Evolutionary conservation across 306 rosid species (phyloP).

Genomic region (Rosa chinensis): DNA sequence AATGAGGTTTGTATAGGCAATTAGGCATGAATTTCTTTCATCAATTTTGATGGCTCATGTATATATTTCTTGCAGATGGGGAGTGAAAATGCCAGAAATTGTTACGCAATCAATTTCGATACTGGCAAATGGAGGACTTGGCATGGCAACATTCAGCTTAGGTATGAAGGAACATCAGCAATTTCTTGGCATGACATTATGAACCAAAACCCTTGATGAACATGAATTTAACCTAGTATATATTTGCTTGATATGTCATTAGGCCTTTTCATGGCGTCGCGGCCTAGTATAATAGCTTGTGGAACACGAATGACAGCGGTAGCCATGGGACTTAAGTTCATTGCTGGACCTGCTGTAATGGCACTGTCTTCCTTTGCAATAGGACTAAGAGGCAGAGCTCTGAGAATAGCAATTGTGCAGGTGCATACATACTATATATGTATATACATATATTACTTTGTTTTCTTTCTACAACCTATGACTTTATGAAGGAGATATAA

Average conservation of each 20-base stretch:
- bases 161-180: slow-evolving; percentile 45
- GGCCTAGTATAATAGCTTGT: slow-evolving; percentile 61
- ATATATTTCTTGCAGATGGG: slow-evolving; percentile 56
- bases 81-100: slow-evolving; percentile 69
- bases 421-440: slow-evolving; percentile 29
- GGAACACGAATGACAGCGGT: slow-evolving; percentile 58
- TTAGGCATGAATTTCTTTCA: not conserved
- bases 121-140: slow-evolving; percentile 80
- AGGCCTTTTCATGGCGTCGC: slow-evolving; percentile 83
- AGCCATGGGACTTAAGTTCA: slow-evolving; percentile 74
- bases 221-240: not conserved
- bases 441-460: not conserved
- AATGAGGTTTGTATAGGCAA: not conserved
- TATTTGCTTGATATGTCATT: slow-evolving; percentile 9
- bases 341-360: slow-evolving; percentile 86
- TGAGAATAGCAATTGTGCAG: slow-evolving; percentile 80
- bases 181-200: not conserved
- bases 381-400: slow-evolving; percentile 57
- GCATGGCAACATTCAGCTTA: slow-evolving; percentile 98
- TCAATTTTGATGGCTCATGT: not conserved
- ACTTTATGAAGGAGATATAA: not conserved
- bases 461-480: not conserved
- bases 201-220: not conserved
- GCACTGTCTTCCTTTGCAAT: slow-evolving; percentile 59
- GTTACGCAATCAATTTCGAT: slow-evolving; percentile 57